Base-by-base conservation (phyloP, 768 basidiomycete species). In the Naematelia encephala region DNA sequence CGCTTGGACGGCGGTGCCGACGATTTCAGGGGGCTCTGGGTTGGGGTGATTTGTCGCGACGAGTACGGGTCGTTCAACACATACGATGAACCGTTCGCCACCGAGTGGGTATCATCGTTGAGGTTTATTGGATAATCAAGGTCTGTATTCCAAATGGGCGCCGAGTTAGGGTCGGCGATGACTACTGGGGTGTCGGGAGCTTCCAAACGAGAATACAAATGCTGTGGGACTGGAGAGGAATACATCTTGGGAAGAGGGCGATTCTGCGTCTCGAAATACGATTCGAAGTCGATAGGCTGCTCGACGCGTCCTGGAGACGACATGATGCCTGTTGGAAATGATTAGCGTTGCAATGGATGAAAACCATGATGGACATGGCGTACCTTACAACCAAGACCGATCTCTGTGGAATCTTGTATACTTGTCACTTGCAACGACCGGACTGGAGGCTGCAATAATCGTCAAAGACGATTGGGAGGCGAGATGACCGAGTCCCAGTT, bases 11-110 rank as follows among this genome's bases (percentile, higher is more conserved):
- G 34, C 34, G 34, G 34, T 39, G 34, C 34, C 16, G 57, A n/a
- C 51, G 59, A 57, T 54, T 60, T 62, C 51, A 21, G n/a, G 1
- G 57, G 45, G 28, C 60, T 59, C 16, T 55, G 49, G 5, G 60
- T 59, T 10, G 56, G 57, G 19, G 63, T 50, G 12, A 28, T 39
- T 8, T 39, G 34, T 16, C 16, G 34, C 34, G 34, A 39, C 34
- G 34, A 39, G 34, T 39, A n/a, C n/a, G n/a, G n/a, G n/a, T n/a
- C n/a, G n/a, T n/a, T n/a, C n/a, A n/a, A n/a, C n/a, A n/a, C n/a
- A n/a, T n/a, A n/a, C n/a, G n/a, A n/a, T n/a, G n/a, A n/a, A n/a
- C n/a, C n/a, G n/a, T n/a, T n/a, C n/a, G n/a, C n/a, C n/a, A n/a
- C n/a, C n/a, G n/a, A 16, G 34, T 39, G 34, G 34, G 16, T 39